A percentile compares a stretch with the other conserved stretches of the same genome.
These are phyloP conservation scores for Glycine tomentella DNA, from an alignment of 306 rosid genomes.

Conservation along the genomic window DNA sequence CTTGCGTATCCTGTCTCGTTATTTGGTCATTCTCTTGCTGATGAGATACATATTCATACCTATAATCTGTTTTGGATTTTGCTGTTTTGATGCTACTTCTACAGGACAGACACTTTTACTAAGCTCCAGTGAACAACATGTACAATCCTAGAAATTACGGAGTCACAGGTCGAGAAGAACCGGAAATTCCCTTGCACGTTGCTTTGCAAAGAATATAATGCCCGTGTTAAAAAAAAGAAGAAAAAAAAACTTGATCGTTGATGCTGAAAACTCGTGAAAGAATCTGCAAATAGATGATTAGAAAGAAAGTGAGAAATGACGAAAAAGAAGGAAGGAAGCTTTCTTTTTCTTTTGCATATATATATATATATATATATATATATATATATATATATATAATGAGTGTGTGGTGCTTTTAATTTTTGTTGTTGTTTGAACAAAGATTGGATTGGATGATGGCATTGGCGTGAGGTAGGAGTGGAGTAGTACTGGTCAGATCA, in stretches of 20 bases:
- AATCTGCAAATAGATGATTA: conserved; percentile 18
- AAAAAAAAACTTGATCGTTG: background rate
- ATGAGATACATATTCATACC: background rate
- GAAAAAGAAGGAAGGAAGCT: conserved; percentile 5
- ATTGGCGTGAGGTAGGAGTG: conserved; percentile 51
- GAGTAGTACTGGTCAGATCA: conserved; percentile 12
- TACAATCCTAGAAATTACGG: too few relatives aligned
- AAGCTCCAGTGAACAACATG: conserved; percentile 45
- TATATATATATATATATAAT: too few relatives aligned
- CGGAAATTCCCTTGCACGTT: conserved; percentile 16
- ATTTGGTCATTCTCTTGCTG: conserved; percentile 15
- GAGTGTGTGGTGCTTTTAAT: too few relatives aligned
- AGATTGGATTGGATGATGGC: conserved; percentile 27
- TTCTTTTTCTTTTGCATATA: background rate
- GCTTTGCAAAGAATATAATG: background rate
- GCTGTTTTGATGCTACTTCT: conserved; percentile 40
- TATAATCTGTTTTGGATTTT: conserved; percentile 34
- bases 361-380: too few relatives aligned
- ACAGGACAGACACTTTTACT: conserved; percentile 15
- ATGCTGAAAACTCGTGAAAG: conserved; percentile 28
- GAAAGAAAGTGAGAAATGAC: background rate
- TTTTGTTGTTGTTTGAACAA: background rate
- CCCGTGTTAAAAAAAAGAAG: background rate
- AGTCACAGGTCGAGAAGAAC: conserved; percentile 16
- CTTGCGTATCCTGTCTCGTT: conserved; percentile 13